Evolutionary conservation across 2,329 filamentous ascomycete genomes (phyloP), one percentile per base, ranked within the genome.

Genomic region (Catunica adiposa): DNA sequence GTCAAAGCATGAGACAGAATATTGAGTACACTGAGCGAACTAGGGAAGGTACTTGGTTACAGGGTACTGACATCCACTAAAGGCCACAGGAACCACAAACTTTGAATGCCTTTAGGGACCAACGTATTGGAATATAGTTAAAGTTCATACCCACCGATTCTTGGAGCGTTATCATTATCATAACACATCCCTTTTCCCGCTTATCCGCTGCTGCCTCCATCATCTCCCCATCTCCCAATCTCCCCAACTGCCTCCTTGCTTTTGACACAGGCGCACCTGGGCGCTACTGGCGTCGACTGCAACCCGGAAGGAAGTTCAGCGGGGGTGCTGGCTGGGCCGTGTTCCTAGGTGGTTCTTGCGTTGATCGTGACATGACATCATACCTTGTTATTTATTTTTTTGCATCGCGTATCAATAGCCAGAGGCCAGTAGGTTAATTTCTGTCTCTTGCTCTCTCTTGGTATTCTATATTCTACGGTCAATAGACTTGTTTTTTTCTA

Each of bases 281-380:
- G 2, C 40, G 40, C 40, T n/a, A 8, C 20, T 44, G 40, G 20
- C 40, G n/a, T 44, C 14, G 4, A 22, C 40, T 44, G 40, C n/a
- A 44, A 15, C 17, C 2, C 40, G 14, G 40, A 44, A 44, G n/a
- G 40, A 44, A 44, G 40, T 7, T n/a, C 3, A 22, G n/a, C 17
- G n/a, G 20, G 37, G 40, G 20, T 22, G 15, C 20, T 44, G 40
- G 40, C 6, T 44, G n/a, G 15, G 11, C 14, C 40, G n/a, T 44
- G 15, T 22, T n/a, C 8, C 20, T 17, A n/a, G 2, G 40, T 5
- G 29, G 29, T 34, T 8, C 20, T 17, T n/a, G 40, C 40, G 40
- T 44, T 44, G 40, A 51, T 53, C 14, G 42, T 34, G 44, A 38
- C 31, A 57, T 57, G 54, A 58, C 34, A 58, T 58, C 47, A 55